These are phyloP conservation scores for Diplodia seriata DNA, from an alignment of 2,329 filamentous ascomycete species.

Conservation along the genomic window DNA sequence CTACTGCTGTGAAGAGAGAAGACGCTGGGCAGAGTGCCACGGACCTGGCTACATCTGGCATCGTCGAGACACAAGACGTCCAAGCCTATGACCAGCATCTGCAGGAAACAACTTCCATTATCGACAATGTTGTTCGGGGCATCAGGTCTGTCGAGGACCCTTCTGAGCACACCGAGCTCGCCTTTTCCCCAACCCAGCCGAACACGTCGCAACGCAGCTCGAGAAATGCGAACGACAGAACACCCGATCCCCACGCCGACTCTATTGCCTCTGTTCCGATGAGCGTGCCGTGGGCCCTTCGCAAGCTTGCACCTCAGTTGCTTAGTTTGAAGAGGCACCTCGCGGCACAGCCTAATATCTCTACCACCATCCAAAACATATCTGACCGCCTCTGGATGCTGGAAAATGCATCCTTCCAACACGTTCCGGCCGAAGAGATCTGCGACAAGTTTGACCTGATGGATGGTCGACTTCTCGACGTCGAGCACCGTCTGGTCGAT, in stretches of 20 bases:
- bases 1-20: constrained; percentile 38
- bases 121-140: constrained; percentile 4
- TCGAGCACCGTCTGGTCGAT: constrained; percentile 63
- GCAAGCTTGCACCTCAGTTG: constrained; percentile 45
- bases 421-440: constrained; percentile 71
- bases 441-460: constrained; percentile 70
- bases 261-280: neutral
- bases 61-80: constrained; percentile 51
- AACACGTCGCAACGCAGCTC: constrained; percentile 10
- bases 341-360: constrained; percentile 48
- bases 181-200: neutral
- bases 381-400: constrained; percentile 71
- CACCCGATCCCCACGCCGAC: neutral
- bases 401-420: constrained; percentile 73
- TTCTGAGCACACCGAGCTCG: neutral
- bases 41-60: constrained; percentile 56
- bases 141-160: constrained; percentile 8
- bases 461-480: constrained; percentile 71
- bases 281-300: constrained; percentile 34
- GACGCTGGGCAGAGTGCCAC: constrained; percentile 55
- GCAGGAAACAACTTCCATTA: constrained; percentile 40
- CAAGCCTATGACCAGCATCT: constrained; percentile 44
- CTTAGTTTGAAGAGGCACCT: constrained; percentile 47
- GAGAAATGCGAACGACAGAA: neutral
- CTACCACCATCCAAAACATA: constrained; percentile 64